Evolutionary conservation across 208 protist species (phyloP), one percentile per base, ranked within the genome.

Genomic region (Leishmania tarentolae): DNA sequence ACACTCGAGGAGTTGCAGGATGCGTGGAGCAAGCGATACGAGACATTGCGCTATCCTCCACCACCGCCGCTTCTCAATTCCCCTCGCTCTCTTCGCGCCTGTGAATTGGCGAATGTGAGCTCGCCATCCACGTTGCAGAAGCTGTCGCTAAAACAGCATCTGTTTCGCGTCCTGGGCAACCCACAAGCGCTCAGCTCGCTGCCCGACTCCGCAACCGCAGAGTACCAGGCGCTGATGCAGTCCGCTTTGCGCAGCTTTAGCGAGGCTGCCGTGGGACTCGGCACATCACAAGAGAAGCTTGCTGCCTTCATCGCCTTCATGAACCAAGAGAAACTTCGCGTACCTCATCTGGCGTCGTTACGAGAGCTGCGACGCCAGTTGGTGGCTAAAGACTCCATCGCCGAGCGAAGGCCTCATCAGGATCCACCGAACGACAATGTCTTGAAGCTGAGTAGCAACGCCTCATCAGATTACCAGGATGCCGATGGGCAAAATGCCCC

Each of bases 221-320:
- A 78, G 65, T 85, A 85, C 73, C 7, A 44, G 53, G 73, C 70
- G 35, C 82, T 85, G 8, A 77, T 88, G 83, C 85, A 90, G 79
- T 77, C 78, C 24, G 92, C 88, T 2, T 79, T 92, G 69, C 80
- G 82, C 73, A 81, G 83, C 53, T 95, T 95, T 69, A 86, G 88
- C 57, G 79, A 83, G 44, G 82, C 79, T 17, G 76, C 77, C 13
- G 81, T 93, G 21, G 85, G 87, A 2, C 75, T 95, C 21, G 92
- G 92, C 19, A 95, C 92, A 19, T 85, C 78, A 19, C 76, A 88
- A 63, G 92, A 95, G 80, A 95, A 95, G 82, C 77, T 93, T 13
- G 76, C 86, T 0, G 92, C 92, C 13, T 93, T 86, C 72, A 80
- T 82, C 35, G 57, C 82, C 17, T 93, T 85, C 80, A 31, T 63